Percentiles rank a stretch among this genome's conserved stretches.
These are phyloP conservation scores for Trametes gibbosa DNA, from an alignment of 768 basidiomycete genomes.

Conservation along the genomic window DNA sequence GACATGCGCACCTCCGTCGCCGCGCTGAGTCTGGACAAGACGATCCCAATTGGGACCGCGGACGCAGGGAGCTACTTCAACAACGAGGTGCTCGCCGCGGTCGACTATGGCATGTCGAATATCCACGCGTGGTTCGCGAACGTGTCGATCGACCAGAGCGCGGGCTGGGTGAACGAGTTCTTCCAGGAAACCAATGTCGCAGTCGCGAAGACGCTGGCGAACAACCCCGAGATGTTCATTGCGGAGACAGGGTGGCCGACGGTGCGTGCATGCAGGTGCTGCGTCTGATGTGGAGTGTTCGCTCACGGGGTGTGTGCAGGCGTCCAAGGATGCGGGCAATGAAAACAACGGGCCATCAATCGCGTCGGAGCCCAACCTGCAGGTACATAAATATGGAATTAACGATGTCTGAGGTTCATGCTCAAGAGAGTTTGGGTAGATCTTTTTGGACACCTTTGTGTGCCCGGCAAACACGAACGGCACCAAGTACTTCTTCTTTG, in stretches of 20 bases:
- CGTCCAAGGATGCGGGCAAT: conserved; percentile 54
- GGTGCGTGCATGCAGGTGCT: conserved; percentile 39
- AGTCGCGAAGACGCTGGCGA: conserved; percentile 54
- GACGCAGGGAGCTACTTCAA: conserved; percentile 90
- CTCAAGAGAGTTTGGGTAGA: conserved; percentile 39
- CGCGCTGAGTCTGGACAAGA: conserved; percentile 54
- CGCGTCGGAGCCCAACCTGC: conserved; percentile 61
- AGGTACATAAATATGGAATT: neutral
- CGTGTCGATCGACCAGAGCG: conserved; percentile 59
- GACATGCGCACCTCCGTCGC: conserved; percentile 59
- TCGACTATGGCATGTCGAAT: conserved; percentile 84
- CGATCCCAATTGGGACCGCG: conserved; percentile 69
- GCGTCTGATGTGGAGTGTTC: neutral
- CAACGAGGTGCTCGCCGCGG: conserved; percentile 53
- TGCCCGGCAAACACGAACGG: conserved; percentile 82
- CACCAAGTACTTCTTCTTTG: conserved; percentile 88
- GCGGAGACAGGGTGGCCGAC: conserved; percentile 94
- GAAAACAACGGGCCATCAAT: conserved; percentile 65
- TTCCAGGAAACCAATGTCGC: conserved; percentile 67
- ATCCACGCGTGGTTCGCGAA: conserved; percentile 96
- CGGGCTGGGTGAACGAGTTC: conserved; percentile 80
- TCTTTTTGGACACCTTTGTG: conserved; percentile 82
- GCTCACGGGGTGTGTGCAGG: conserved; percentile 7
- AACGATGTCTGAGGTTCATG: neutral
- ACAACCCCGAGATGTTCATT: conserved; percentile 81